Evolutionary conservation across 2,329 filamentous ascomycete species (phyloP), one percentile per base, ranked within the genome.

Genomic region (Sordariomycetes sp.): DNA sequence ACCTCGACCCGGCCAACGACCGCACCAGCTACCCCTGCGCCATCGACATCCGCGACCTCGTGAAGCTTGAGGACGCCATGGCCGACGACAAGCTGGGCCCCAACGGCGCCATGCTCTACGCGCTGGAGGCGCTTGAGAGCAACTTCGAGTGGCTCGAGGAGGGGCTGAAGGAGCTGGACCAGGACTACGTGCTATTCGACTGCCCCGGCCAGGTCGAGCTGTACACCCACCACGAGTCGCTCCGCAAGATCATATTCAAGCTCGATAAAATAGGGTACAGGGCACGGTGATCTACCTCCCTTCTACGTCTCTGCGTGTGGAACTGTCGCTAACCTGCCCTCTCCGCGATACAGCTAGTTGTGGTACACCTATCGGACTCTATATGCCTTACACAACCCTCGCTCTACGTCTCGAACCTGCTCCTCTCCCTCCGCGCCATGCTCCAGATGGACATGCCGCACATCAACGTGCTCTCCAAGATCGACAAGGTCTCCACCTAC

Each of bases 361-460:
- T 94, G 53, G 80, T 99, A 59, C 91, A 97, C 71, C 84, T 99
- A 40, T 90, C 94, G 62, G 94, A 99, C 71, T 96, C 90, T 5
- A 94, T 96, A 69, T 93, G 90, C 70, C 80, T 97, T 32, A 96
- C 92, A 0, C 85, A 95, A 60, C 94, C 94, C 0, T 97, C 92
- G 3, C 82, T 97, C 61, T 99, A 97, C 72, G 88, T 99, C 60
- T 96, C 93, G 64, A 94, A 95, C 65, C 80, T 99, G 59, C 86
- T 99, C 59, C 85, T 99, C 25, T 93, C 91, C 58, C 83, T 99
- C 62, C 88, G 94, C 63, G 92, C 90, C 65, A 99, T 99, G 93
- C 85, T 99, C 57, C 94, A 97, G 74, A 93, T 99, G 82, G 94
- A 97, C 68, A 88, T 97, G 61, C 91, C 94, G 1, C 90, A 97